Conservation (phyloP, 2,329 filamentous ascomycete genomes). For the Graphiopsis chlorocephala region DNA sequence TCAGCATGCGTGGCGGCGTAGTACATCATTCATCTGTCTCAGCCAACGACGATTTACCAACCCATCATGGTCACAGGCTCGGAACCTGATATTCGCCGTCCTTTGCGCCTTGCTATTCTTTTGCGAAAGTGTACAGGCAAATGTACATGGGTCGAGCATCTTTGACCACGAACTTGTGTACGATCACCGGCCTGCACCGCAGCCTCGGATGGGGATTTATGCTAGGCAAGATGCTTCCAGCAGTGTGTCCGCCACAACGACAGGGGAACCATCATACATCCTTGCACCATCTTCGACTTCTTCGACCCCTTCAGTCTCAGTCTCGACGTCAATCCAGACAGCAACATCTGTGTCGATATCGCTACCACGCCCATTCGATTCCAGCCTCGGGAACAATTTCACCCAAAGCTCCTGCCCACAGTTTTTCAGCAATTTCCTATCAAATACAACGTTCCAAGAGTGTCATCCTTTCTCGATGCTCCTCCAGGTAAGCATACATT, state of each 20-base stretch:
- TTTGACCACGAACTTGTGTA: slow-evolving; percentile 26
- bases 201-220: slow-evolving; percentile 24
- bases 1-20: slow-evolving; percentile 17
- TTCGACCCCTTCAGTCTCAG: slow-evolving; percentile 9
- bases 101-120: slow-evolving; percentile 26
- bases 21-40: slow-evolving; percentile 16
- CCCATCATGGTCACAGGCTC: slow-evolving; percentile 15
- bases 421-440: slow-evolving; percentile 68
- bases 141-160: slow-evolving; percentile 20
- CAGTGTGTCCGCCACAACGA: slow-evolving; percentile 20
- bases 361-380: slow-evolving; percentile 47
- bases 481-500: slow-evolving; percentile 60
- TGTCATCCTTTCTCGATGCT: slow-evolving; percentile 86
- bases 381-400: slow-evolving; percentile 52
- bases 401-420: slow-evolving; percentile 55
- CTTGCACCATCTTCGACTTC: slow-evolving; percentile 20
- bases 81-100: slow-evolving; percentile 16
- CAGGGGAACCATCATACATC: slow-evolving; percentile 15
- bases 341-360: slow-evolving; percentile 22
- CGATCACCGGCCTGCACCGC: slow-evolving; percentile 29
- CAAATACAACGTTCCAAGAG: slow-evolving; percentile 62
- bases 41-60: background rate
- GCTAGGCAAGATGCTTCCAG: slow-evolving; percentile 23
- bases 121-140: slow-evolving; percentile 22
- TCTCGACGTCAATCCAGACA: slow-evolving; percentile 18